A percentile compares a stretch with the other conserved stretches of the same genome.
Conservation (phyloP, 2,329 filamentous ascomycete genomes). For the Apiospora aurea region DNA sequence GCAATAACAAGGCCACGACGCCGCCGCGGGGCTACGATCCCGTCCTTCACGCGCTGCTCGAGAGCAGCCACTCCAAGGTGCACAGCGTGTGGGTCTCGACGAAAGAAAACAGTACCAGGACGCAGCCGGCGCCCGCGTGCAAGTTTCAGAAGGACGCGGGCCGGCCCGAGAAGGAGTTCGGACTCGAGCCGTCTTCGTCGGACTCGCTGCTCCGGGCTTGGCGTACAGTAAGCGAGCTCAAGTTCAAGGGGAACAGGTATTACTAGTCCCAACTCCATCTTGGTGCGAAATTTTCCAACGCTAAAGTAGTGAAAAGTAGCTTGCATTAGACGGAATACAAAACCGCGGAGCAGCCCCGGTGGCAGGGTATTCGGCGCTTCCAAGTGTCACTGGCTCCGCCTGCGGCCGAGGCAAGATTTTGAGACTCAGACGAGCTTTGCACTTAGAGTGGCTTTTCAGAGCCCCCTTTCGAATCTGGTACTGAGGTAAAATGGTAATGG, state of each 20-base stretch:
- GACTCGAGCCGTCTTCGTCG: not conserved
- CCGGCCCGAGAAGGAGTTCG: not conserved
- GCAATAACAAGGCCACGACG: not conserved
- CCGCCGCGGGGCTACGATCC: not conserved
- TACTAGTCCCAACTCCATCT: not conserved
- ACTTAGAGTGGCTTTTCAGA: no score
- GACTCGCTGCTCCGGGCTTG: not conserved
- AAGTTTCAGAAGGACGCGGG: not conserved
- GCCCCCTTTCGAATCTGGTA: no score
- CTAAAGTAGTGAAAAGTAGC: not conserved
- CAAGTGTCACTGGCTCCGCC: no score
- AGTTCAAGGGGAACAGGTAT: constrained; percentile 2
- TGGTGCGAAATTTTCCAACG: not conserved
- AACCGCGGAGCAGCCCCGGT: no score
- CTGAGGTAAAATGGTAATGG: no score
- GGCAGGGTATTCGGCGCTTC: no score
- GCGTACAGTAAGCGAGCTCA: not conserved
- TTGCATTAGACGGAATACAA: not conserved
- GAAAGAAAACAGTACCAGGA: not conserved
- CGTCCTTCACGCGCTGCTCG: not conserved
- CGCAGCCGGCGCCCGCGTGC: not conserved
- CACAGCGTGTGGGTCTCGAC: not conserved
- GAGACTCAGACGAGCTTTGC: no score
- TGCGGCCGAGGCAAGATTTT: no score
- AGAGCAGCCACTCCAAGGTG: not conserved